phyloP scores from a whole-genome alignment of 768 basidiomycete genomes.

The Termitomyces titanicus region DNA sequence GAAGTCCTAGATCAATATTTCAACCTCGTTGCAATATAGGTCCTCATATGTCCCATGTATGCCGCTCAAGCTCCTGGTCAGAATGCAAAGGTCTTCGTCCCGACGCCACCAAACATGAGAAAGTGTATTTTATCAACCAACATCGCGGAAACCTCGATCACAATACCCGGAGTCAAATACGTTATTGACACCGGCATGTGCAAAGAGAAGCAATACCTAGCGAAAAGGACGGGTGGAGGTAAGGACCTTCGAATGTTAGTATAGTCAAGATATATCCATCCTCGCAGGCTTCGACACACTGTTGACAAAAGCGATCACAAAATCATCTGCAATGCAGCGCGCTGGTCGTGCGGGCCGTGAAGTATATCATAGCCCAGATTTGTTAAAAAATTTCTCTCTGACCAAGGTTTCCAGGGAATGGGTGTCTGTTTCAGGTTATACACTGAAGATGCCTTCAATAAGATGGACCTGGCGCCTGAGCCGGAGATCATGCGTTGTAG shows the following conservation, averaged over 20 bases:
- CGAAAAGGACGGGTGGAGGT: slow-evolving; percentile 69
- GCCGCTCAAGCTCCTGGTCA: slow-evolving; percentile 77
- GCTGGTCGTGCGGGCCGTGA: slow-evolving; percentile 96
- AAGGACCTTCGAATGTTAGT: not conserved
- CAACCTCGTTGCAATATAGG: slow-evolving; percentile 33
- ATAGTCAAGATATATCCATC: not conserved
- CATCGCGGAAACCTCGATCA: slow-evolving; percentile 97
- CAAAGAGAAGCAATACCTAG: slow-evolving; percentile 89
- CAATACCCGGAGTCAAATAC: slow-evolving; percentile 92
- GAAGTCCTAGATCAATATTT: not conserved
- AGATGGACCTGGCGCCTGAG: slow-evolving; percentile 61
- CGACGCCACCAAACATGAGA: slow-evolving; percentile 62
- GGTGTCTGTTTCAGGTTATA: slow-evolving; percentile 93
- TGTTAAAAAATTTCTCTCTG: not conserved
- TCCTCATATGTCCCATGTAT: slow-evolving; percentile 79
- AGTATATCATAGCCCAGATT: slow-evolving; percentile 32
- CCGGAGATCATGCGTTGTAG: slow-evolving; percentile 92
- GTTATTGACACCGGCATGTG: slow-evolving; percentile 96
- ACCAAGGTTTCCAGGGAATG: slow-evolving; percentile 44
- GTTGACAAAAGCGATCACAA: slow-evolving; percentile 76
- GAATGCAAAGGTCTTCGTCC: slow-evolving; percentile 75
- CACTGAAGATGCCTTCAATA: slow-evolving; percentile 74
- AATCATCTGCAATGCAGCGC: slow-evolving; percentile 91
- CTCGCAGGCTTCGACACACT: slow-evolving; percentile 84
- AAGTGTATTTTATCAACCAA: slow-evolving; percentile 97